These are phyloP conservation scores for Agaricus subrufescens DNA, from an alignment of 768 basidiomycete species.

Conservation along the genomic window DNA sequence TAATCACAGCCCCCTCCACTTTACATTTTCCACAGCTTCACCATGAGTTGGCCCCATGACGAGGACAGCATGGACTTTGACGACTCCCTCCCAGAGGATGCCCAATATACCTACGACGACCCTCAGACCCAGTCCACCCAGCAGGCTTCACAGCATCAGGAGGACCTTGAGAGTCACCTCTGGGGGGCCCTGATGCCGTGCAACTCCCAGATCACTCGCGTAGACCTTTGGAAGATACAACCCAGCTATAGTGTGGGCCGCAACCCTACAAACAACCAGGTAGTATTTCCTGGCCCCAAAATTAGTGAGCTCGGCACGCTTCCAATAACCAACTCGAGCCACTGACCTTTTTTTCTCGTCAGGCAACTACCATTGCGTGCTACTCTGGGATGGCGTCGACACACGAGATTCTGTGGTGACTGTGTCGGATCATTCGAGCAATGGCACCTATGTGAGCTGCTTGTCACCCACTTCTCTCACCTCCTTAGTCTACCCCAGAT, in stretches of 20 bases:
- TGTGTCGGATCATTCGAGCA: conserved; percentile 59
- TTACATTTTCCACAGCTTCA: conserved; percentile 8
- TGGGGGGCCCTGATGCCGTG: conserved; percentile 76
- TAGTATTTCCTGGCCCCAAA: conserved; percentile 65
- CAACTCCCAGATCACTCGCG: conserved; percentile 41
- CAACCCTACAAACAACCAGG: conserved; percentile 38
- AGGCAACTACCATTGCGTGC: conserved; percentile 57
- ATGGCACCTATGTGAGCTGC: conserved; percentile 64
- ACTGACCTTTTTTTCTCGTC: neutral
- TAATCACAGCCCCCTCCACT: conserved; percentile 15
- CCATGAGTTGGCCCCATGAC: conserved; percentile 15
- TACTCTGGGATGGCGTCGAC: conserved; percentile 56
- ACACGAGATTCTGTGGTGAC: conserved; percentile 34
- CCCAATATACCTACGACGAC: conserved; percentile 24
- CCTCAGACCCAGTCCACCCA: conserved; percentile 43
- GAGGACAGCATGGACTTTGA: conserved; percentile 19
- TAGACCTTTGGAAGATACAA: conserved; percentile 58
- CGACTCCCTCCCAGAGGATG: conserved; percentile 11
- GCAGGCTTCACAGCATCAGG: conserved; percentile 32
- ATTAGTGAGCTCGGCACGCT: conserved; percentile 51
- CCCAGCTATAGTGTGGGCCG: conserved; percentile 54
- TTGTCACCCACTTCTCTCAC: neutral
- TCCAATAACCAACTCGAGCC: neutral
- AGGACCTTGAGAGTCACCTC: conserved; percentile 36
- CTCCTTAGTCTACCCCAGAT: conserved; percentile 37